Conservation (phyloP, 148 eudicot genomes). For the Heliosperma pusillum region DNA sequence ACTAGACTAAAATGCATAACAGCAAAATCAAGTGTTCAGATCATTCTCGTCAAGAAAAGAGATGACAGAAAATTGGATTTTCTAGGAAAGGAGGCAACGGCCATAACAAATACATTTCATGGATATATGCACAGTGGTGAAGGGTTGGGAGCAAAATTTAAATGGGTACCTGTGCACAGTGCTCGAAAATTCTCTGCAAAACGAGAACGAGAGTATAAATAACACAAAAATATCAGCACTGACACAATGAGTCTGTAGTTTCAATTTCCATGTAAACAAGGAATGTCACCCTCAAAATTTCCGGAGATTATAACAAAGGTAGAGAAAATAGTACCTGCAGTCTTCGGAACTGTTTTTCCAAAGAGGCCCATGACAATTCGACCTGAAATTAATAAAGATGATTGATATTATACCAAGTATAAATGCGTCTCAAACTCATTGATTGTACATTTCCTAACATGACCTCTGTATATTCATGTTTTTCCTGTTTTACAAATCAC, state of each 20-base stretch:
- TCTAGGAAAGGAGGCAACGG: background rate
- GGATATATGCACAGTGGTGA: constrained; percentile 9
- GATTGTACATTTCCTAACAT: background rate
- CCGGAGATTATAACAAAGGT: background rate
- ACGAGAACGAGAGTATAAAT: background rate
- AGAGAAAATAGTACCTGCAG: constrained; percentile 53
- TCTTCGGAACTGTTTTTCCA: constrained; percentile 83
- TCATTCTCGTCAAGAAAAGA: background rate
- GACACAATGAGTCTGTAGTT: background rate
- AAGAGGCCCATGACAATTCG: constrained; percentile 85
- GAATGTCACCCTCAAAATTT: background rate
- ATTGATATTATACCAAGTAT: background rate
- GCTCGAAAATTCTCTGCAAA: constrained; percentile 96
- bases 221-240: constrained; percentile 1
- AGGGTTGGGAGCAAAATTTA: constrained; percentile 44
- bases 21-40: background rate
- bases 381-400: constrained; percentile 45
- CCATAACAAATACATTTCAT: background rate
- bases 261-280: background rate
- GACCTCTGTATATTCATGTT: background rate
- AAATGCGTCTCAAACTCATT: background rate
- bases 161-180: constrained; percentile 95
- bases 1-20: background rate
- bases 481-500: background rate
- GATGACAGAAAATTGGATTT: background rate